Base-by-base conservation (phyloP, 495 filamentous ascomycete genomes). In the Haplographium delicatum region DNA sequence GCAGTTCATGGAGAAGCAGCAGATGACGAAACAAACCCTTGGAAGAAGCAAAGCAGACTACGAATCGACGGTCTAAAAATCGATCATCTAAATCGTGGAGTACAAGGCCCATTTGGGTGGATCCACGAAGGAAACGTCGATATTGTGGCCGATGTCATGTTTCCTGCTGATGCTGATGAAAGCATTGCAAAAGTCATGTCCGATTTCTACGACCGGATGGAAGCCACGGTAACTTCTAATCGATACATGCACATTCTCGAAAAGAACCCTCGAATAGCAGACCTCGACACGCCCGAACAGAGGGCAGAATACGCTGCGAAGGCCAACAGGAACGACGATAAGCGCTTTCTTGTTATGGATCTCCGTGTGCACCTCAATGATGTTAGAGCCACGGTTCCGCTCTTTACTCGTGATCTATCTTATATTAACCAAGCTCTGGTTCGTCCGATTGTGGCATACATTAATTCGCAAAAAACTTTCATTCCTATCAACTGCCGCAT, bases 371-470 rank as follows among this genome's bases (percentile, higher is more conserved):
- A 95, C 63, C 79, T 98, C 40, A 96, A 95, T 65, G 88, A 95
- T 59, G 89, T 95, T 22, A 83, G 85, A 50, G 93, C 93, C 31
- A 82, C 84, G 0, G 90, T 98, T 1, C 93, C 93, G 0, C 78
- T 98, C 46, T 96, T 96, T 67, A 93, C 85, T 20, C 71, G 64
- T 2, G 85, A 96, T 65, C 74, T 97, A 11, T 93, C 88, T 26
- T 97, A 97, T 67, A 86, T 95, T 53, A 97, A 96, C 66, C 91
- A 91, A 61, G 93, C 93, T 2, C 80, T 98, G 5, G 85, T 97
- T 33, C 81, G 93, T 22, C 93, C 93, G 13, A 98, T 98, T 47
- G 93, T 98, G n/a, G 94, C 93, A 1, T 98, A 96, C 62, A 96
- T 98, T 68, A 98, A 98, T 66, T 88, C 88, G 25, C 81, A 85